Base-by-base conservation (phyloP, 192 early-diverging fungal species). In the Coemansia sp. region DNA sequence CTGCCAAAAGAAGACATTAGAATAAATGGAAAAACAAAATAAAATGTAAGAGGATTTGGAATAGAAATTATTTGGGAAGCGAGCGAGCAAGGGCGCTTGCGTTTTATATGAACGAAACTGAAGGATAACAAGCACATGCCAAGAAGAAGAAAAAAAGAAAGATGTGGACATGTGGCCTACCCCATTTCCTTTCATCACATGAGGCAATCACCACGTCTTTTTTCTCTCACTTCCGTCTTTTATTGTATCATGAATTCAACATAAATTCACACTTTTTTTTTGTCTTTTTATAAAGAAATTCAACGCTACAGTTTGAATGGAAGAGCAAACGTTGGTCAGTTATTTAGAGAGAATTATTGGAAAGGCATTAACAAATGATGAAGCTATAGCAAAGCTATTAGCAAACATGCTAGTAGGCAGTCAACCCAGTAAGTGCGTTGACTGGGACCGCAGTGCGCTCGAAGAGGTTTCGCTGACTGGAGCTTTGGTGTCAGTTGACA, bases 381-480 rank as follows among this genome's bases (percentile, higher is more conserved):
- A 36, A 36, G 34, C 34, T 36, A 44, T 0, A 44, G 15, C 42
- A 44, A 44, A 44, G 42, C 12, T 4, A 12, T 44, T 44, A 17
- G 42, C 42, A 12, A 44, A 4, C 13, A 44, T 17, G 11, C 42
- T 17, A 44, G 42, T 12, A 17, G 11, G 45, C 45, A 48, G 45
- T 48, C 45, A 48, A 19, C 45, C 5, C 45, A 19, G 19, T 7
- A 7, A 19, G 19, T n/a, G 6, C 2, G 27, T 27, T 29, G 70
- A 61, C n/a, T 72, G 70, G 70, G 70, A 72, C 24, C 4, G 15
- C 40, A 12, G n/a, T 10, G 64, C 64, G 17, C 39, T 72, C 3
- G 44, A 32, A 9, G 70, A 66, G 45, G 63, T 72, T 8, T 56
- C 70, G 3, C 19, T 39, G 12, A 66, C 70, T 1, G 70, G 70